Evolutionary conservation across 225 moss, liverwort and hornwort species (phyloP).

Genomic region (Straminergon stramineum): DNA sequence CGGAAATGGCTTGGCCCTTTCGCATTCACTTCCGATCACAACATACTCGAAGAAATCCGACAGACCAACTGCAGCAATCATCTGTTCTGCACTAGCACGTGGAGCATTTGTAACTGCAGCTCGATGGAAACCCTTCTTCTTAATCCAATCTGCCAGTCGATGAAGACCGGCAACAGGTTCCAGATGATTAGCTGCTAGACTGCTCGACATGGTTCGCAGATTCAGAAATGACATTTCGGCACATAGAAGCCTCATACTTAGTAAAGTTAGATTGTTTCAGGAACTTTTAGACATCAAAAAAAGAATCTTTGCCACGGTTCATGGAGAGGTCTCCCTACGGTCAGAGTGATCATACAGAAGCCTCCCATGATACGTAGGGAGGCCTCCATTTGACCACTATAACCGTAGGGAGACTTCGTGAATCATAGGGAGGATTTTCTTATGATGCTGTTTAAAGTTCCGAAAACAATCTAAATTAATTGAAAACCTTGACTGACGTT

Average conservation of each 20-base stretch:
- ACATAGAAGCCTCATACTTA: not conserved
- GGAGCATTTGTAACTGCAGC: conserved; percentile 88
- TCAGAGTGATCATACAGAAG: not conserved
- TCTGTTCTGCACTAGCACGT: conserved; percentile 65
- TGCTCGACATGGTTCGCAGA: not conserved
- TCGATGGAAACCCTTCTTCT: conserved; percentile 39
- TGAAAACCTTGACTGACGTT: not conserved
- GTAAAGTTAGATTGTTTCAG: not conserved
- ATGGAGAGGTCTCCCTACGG: not conserved
- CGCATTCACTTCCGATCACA: conserved; percentile 66
- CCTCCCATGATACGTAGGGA: not conserved
- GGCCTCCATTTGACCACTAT: not conserved
- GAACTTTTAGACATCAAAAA: not conserved
- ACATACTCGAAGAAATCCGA: conserved; percentile 67
- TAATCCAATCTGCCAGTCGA: conserved; percentile 48
- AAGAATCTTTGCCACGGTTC: not conserved
- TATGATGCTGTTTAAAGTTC: not conserved
- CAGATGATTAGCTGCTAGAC: conserved; percentile 44
- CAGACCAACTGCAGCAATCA: conserved; percentile 63
- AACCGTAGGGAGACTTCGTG: not conserved
- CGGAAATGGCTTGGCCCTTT: conserved; percentile 69
- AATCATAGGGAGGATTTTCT: not conserved
- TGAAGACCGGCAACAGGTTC: conserved; percentile 46
- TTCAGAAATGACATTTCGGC: not conserved
- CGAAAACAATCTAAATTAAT: not conserved